A percentile compares a stretch with the other conserved stretches of the same genome.
Conservation (phyloP, 2,329 filamentous ascomycete species). For the Alternaria gaisen region DNA sequence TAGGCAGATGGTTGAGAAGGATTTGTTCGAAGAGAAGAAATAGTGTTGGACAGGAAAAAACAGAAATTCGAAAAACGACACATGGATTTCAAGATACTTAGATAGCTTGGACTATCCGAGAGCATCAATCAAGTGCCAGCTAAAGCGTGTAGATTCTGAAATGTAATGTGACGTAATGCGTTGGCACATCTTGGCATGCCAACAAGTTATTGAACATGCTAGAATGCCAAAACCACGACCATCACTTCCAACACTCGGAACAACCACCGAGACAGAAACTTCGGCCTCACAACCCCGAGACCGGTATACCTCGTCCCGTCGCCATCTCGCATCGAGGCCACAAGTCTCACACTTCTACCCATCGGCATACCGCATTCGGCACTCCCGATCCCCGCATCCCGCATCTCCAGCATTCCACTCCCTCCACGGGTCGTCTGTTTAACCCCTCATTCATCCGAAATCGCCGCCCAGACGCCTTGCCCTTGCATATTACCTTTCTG, state of each 20-base stretch:
- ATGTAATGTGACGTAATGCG: background rate
- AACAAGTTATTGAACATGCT: background rate
- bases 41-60: background rate
- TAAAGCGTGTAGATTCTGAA: background rate
- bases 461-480: background rate
- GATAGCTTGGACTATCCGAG: background rate
- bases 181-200: background rate
- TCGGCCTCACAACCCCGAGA: constrained; percentile 17
- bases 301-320: background rate
- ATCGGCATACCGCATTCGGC: constrained; percentile 41
- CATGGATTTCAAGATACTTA: background rate
- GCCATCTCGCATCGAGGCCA: constrained; percentile 7
- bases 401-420: constrained; percentile 1
- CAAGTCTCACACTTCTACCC: constrained; percentile 10
- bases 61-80: background rate
- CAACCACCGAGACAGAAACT: constrained; percentile 20
- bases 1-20: constrained; percentile 79
- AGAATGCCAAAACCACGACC: background rate
- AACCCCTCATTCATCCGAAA: constrained; percentile 30
- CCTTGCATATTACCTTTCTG: background rate
- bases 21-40: constrained; percentile 63
- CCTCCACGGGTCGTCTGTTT: constrained; percentile 15
- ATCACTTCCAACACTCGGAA: constrained; percentile 18
- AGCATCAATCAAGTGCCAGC: background rate
- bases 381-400: constrained; percentile 28